A percentile compares a stretch with the other conserved stretches of the same genome.
Conservation (phyloP, 2,329 filamentous ascomycete genomes). For the Fusarium nelsonii region DNA sequence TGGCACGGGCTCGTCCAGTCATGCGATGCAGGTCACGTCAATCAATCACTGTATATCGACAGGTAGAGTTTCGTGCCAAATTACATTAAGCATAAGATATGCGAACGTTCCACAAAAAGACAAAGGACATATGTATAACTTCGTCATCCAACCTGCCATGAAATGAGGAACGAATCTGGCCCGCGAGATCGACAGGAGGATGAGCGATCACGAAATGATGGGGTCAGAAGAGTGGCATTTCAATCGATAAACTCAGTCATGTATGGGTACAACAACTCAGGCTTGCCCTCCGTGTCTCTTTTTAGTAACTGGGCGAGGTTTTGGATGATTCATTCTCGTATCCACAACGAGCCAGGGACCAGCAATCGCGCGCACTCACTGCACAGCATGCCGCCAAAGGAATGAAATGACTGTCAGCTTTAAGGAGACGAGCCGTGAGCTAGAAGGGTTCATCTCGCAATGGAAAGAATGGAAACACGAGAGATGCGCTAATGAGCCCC, state of each 20-base stretch:
- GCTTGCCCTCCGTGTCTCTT: conserved; percentile 13
- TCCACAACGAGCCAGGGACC: conserved; percentile 26
- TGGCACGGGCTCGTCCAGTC: background rate
- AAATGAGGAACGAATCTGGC: conserved; percentile 24
- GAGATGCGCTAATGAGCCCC: conserved; percentile 35
- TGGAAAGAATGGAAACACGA: conserved; percentile 43
- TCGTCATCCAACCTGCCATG: conserved; percentile 19
- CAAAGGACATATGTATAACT: conserved; percentile 20
- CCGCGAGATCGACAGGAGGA: conserved; percentile 45
- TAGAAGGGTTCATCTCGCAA: conserved; percentile 41
- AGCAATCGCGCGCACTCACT: background rate
- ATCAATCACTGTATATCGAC: no score
- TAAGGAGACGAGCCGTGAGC: conserved; percentile 25
- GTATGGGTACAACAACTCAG: background rate
- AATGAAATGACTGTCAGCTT: conserved; percentile 24
- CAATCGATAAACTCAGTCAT: conserved; percentile 8
- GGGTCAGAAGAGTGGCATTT: conserved; percentile 4
- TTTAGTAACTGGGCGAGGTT: conserved; percentile 3
- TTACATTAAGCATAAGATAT: background rate
- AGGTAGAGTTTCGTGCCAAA: background rate
- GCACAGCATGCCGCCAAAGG: conserved; percentile 18
- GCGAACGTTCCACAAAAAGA: conserved; percentile 21
- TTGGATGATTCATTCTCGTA: conserved; percentile 35
- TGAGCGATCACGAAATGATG: conserved; percentile 24
- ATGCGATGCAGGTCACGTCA: no score